phyloP scores from a whole-genome alignment of 768 basidiomycete genomes.

The Hypholoma fasciculare region DNA sequence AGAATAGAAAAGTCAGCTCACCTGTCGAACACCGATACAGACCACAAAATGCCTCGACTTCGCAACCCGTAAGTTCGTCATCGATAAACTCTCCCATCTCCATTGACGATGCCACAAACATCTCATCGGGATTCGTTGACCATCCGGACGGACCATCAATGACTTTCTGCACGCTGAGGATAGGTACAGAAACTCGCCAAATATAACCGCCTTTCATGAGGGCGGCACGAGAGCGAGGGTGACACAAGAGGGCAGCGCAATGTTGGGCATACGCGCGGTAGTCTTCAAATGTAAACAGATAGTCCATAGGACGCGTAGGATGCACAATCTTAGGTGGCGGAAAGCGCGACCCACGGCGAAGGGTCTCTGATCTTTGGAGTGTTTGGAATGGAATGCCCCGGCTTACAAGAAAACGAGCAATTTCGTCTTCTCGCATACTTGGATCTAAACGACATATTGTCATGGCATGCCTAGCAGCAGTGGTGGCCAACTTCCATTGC shows the following conservation, averaged over 20 bases:
- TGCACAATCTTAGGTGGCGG: background rate
- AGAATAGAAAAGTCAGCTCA: background rate
- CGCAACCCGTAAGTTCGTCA: background rate
- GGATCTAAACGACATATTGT: background rate
- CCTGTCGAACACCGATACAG: background rate
- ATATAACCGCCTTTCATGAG: slow-evolving; percentile 8
- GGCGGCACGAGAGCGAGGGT: slow-evolving; percentile 1
- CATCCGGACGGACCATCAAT: background rate
- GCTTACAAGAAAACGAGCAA: background rate
- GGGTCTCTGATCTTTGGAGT: background rate
- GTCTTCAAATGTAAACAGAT: background rate
- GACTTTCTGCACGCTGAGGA: background rate
- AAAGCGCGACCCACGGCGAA: background rate
- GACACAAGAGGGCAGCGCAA: background rate
- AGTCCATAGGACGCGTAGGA: background rate
- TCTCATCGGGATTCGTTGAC: background rate
- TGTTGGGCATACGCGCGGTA: background rate
- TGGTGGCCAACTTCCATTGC: background rate
- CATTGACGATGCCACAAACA: background rate
- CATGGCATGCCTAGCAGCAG: background rate
- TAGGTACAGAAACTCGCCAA: background rate
- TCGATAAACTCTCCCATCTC: background rate
- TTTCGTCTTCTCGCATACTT: background rate
- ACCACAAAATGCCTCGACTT: background rate
- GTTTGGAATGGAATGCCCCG: slow-evolving; percentile 1